Conservation (phyloP, 192 early-diverging fungal species). For the Linnemannia elongata region DNA sequence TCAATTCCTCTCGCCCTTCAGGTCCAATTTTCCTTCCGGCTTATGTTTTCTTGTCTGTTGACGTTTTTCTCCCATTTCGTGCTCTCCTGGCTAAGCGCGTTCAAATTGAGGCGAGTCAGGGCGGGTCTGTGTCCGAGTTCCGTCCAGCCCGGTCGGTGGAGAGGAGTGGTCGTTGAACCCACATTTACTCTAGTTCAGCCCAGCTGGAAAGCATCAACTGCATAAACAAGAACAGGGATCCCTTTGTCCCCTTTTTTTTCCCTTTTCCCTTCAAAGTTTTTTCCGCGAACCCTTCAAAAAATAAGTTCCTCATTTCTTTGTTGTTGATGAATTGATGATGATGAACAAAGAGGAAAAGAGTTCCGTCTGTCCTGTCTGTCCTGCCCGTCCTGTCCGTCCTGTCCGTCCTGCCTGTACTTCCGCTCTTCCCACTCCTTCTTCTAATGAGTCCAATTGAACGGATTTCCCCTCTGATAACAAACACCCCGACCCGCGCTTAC, state of each 20-base stretch:
- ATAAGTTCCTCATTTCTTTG: not conserved
- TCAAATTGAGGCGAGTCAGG: not conserved
- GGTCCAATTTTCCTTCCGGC: not conserved
- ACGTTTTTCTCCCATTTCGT: not conserved
- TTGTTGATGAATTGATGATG: not conserved
- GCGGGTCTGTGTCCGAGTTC: not conserved
- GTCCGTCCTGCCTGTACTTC: not conserved
- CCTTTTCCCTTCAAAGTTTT: not conserved
- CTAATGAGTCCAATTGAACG: constrained; percentile 12
- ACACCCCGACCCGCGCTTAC: constrained; percentile 9
- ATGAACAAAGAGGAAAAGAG: not conserved
- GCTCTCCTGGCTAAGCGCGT: not conserved
- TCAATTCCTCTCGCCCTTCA: not conserved
- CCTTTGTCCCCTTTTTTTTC: not conserved
- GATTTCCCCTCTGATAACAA: constrained; percentile 8
- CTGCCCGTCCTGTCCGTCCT: no score
- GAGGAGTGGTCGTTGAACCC: not conserved
- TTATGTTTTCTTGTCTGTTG: not conserved
- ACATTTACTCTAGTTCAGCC: not conserved
- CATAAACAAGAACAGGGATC: not conserved
- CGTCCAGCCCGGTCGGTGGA: not conserved
- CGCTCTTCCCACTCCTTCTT: constrained; percentile 10
- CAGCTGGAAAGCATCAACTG: not conserved
- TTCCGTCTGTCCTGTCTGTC: no score
- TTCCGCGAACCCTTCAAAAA: not conserved